Conservation (phyloP, 129 eudicot genomes). For the Calendula officinalis region DNA sequence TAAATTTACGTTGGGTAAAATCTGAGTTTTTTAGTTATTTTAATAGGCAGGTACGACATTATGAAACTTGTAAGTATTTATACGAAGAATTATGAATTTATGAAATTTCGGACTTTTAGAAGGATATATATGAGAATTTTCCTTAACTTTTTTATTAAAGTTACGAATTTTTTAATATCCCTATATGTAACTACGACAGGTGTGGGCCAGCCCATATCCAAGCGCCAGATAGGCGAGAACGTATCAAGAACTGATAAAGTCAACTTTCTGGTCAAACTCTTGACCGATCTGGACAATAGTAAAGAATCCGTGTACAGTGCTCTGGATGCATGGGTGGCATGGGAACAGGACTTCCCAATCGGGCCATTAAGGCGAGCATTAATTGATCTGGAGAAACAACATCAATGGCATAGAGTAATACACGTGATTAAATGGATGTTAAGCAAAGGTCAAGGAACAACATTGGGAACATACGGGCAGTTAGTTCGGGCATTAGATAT, state of each 20-base stretch:
- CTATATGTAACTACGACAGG: no score
- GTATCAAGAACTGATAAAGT: conserved; percentile 52
- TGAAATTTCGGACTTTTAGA: no score
- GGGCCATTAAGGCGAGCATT: conserved; percentile 57
- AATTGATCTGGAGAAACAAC: conserved; percentile 55
- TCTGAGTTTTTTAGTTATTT: no score
- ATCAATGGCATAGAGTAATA: conserved; percentile 68
- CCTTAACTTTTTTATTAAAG: no score
- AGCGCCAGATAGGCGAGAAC: conserved; percentile 45
- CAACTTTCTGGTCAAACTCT: conserved; percentile 40
- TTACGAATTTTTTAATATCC: no score
- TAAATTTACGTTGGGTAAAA: no score
- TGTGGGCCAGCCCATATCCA: conserved; percentile 14
- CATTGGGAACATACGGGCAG: conserved; percentile 70
- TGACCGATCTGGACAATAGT: conserved; percentile 45
- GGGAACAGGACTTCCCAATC: conserved; percentile 72
- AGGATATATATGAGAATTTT: no score
- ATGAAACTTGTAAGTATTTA: no score
- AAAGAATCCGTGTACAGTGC: conserved; percentile 61
- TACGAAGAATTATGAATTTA: no score
- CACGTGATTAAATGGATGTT: conserved; percentile 90
- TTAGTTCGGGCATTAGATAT: conserved; percentile 67
- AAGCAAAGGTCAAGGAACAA: conserved; percentile 86
- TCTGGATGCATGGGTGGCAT: conserved; percentile 90
- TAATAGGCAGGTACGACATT: no score